Evolutionary conservation across 257 asterid species (phyloP).

Genomic region (Eustoma russellianum): DNA sequence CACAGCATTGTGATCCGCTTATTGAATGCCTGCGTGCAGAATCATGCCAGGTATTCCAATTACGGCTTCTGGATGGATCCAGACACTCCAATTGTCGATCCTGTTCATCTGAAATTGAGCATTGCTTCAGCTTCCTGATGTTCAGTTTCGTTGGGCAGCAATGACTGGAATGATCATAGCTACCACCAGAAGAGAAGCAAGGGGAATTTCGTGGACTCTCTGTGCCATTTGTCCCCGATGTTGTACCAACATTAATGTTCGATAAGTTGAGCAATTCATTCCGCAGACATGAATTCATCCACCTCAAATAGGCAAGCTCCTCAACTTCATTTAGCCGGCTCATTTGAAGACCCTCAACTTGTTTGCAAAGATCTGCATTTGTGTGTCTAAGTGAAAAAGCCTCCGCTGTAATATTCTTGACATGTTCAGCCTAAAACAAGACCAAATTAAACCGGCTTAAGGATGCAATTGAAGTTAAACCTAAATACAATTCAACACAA

Average conservation of each 20-base stretch:
- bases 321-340: constrained; percentile 85
- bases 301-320: constrained; percentile 80
- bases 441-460: neutral
- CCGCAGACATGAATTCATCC: constrained; percentile 87
- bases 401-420: constrained; percentile 70
- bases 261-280: constrained; percentile 54
- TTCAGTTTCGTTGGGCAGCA: constrained; percentile 35
- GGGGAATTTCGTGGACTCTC: constrained; percentile 51
- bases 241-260: constrained; percentile 24
- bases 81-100: constrained; percentile 28
- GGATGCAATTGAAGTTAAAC: neutral
- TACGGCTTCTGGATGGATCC: constrained; percentile 20
- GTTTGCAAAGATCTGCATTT: constrained; percentile 78
- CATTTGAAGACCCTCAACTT: constrained; percentile 92
- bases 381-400: constrained; percentile 62
- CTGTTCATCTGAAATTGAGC: constrained; percentile 78
- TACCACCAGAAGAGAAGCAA: constrained; percentile 40
- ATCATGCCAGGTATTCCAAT: constrained; percentile 39
- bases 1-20: constrained; percentile 52
- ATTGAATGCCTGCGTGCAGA: constrained; percentile 70
- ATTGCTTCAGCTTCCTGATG: constrained; percentile 65
- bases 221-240: constrained; percentile 30
- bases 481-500: neutral
- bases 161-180: constrained; percentile 43
- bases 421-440: constrained; percentile 35